phyloP scores from a whole-genome alignment of 495 filamentous ascomycete species.

The Glonium stellatum region DNA sequence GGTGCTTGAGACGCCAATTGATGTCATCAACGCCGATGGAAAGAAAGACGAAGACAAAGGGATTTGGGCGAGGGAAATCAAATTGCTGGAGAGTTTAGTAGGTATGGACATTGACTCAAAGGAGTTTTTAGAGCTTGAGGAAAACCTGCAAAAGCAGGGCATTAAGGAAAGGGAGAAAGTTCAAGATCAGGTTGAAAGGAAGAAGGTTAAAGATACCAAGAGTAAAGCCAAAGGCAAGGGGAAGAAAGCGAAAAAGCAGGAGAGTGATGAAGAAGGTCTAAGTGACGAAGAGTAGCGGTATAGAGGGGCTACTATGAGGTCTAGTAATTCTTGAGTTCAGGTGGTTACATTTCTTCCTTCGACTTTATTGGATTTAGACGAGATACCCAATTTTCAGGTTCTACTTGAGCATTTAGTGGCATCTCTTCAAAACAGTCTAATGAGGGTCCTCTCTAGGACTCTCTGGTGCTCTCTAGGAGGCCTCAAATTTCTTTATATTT shows the following conservation, averaged over 20 bases:
- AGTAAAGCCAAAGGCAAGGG: slow-evolving; percentile 16
- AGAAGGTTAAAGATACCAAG: slow-evolving; percentile 44
- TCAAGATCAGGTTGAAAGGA: slow-evolving; percentile 68
- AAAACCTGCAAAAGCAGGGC: slow-evolving; percentile 60
- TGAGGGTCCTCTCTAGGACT: no score
- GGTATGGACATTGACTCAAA: slow-evolving; percentile 66
- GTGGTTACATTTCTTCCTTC: no score
- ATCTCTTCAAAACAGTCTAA: no score
- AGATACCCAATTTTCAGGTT: no score
- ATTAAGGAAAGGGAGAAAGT: slow-evolving; percentile 62
- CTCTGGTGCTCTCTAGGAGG: no score
- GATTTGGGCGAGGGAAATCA: slow-evolving; percentile 40
- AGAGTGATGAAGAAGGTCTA: not conserved
- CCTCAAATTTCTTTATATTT: no score
- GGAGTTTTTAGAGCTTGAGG: slow-evolving; percentile 60
- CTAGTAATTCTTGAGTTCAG: no score
- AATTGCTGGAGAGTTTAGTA: slow-evolving; percentile 75
- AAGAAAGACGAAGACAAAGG: slow-evolving; percentile 67
- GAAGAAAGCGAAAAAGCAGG: slow-evolving; percentile 12
- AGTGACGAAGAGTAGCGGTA: not conserved
- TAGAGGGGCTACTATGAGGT: not conserved
- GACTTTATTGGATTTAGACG: no score
- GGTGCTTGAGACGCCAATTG: slow-evolving; percentile 91
- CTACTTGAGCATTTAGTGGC: no score
- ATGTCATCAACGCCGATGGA: slow-evolving; percentile 53